Evolutionary conservation across 2,329 filamentous ascomycete genomes (phyloP).

Genomic region (Zasmidium citrigriseum): DNA sequence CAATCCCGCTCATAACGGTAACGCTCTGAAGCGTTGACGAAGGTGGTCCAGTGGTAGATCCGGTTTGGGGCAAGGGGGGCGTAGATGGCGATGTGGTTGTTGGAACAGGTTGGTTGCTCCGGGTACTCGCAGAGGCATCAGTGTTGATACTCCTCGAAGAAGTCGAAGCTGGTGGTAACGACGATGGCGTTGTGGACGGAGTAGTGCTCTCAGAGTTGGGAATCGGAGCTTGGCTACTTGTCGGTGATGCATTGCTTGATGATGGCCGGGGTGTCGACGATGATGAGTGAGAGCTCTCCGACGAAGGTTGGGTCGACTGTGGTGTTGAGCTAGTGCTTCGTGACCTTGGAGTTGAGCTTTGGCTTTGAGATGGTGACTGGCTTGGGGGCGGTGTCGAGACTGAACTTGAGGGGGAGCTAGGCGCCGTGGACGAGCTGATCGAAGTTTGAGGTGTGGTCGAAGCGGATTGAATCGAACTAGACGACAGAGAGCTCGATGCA

Average conservation of each 20-base stretch:
- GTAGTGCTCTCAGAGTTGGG: no score
- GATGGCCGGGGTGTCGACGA: no score
- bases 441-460: background rate
- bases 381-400: background rate
- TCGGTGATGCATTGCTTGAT: no score
- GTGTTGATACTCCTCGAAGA: background rate
- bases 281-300: no score
- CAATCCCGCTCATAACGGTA: conserved; percentile 1
- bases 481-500: no score
- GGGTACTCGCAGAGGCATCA: background rate
- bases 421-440: no score
- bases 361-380: background rate
- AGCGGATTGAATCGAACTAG: no score
- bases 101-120: background rate
- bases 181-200: background rate
- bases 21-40: background rate
- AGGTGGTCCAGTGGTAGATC: background rate
- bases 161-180: background rate
- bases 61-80: background rate
- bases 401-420: background rate
- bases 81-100: background rate
- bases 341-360: background rate
- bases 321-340: background rate
- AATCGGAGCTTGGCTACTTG: no score
- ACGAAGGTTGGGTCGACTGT: no score